Evolutionary conservation across 352 stramenopile species (phyloP), one percentile per base, ranked within the genome.

Genomic region (Peronospora tabacina): DNA sequence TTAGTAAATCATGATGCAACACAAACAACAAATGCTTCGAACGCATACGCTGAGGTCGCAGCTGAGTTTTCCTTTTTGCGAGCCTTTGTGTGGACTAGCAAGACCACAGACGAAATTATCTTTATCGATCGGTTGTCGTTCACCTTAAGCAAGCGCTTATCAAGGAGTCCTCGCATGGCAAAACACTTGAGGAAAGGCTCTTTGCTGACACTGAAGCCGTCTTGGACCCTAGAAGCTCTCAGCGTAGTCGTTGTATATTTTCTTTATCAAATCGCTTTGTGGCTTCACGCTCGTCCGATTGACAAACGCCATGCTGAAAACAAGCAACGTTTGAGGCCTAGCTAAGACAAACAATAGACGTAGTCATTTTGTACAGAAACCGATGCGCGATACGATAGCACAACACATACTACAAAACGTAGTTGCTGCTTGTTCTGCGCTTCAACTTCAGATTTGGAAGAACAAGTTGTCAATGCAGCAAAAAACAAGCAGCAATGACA

Each of bases 121-220:
- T 62, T 94, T 96, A 52, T 83, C 68, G 36, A 97, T 89, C 12
- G 67, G 75, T 95, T 87, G 53, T 87, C 87, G 63, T 97, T 89
- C 44, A 97, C 93, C 13, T 90, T 78, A 55, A 97, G 97, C 40
- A 97, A 61, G 7, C 87, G 80, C 54, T 97, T 89, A 10, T 89
- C 87, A 11, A 97, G 69, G 0, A 97, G 60, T 7, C 90, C 89
- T 16, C 85, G 86, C 54, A 97, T 73, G 0, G 86, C 83, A 44
- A 97, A 97, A 45, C 89, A 95, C 63, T 95, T 96, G 58, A 97
- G 78, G 61, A 97, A 97, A 0, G 86, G 96, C 33, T 95, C 83
- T 41, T 97, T 97, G 61, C 97, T 88, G 10, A 97, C 77, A 1
- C 70, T 69, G 12, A 63, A 29, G 16, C 79, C 77, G 48, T 81